Evolutionary conservation across 169 alveolate species (phyloP).

Genomic region (Plasmodium vivax): DNA sequence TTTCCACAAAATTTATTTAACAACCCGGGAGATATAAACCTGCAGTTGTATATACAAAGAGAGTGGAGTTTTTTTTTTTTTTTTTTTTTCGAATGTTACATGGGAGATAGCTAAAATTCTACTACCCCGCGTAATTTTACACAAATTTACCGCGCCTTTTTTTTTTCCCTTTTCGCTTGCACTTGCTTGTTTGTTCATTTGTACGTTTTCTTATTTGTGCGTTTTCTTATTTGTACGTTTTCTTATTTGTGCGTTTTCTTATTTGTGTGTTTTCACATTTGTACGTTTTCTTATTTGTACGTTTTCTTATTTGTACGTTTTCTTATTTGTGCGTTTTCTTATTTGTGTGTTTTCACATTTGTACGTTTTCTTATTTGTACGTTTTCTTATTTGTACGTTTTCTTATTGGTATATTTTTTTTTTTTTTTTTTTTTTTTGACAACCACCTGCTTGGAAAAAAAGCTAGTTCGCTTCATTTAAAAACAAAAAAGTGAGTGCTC

Average conservation of each 20-base stretch:
- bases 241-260: conserved; percentile 1
- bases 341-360: too few species aligned
- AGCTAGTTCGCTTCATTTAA: conserved; percentile 1
- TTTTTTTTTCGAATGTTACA: conserved; percentile 20
- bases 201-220: not conserved
- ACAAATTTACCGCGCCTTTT: not conserved
- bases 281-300: not conserved
- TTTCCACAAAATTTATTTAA: conserved; percentile 2
- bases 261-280: too few species aligned
- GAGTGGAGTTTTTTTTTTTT: conserved; percentile 38
- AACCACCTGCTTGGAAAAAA: not conserved
- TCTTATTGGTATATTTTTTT: not conserved
- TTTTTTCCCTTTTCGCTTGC: conserved; percentile 14
- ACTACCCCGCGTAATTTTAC: not conserved
- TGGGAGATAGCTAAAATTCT: conserved; percentile 41
- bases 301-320: not conserved
- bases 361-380: not conserved
- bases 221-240: not conserved
- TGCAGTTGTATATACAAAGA: not conserved
- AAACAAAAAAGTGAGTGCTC: not conserved
- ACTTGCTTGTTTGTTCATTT: not conserved
- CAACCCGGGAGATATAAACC: conserved; percentile 13
- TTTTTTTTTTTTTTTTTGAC: not conserved
- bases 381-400: not conserved
- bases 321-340: not conserved